Percentiles rank a stretch among this genome's conserved stretches.
These are phyloP conservation scores for Fusarium sp. DNA, from an alignment of 2,329 filamentous ascomycete species.

Conservation along the genomic window DNA sequence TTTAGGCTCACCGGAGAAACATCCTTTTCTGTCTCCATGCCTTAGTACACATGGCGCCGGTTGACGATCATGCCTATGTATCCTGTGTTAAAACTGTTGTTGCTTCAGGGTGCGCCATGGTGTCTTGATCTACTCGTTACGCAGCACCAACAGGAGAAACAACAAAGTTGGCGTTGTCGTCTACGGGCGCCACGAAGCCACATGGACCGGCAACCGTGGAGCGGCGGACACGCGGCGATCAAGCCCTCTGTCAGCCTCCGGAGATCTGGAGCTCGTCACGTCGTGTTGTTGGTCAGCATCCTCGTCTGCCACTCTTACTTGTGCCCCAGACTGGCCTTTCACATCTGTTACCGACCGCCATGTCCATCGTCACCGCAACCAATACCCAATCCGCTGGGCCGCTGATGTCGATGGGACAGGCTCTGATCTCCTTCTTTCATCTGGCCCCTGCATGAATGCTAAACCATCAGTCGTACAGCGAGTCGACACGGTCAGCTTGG, in stretches of 20 bases:
- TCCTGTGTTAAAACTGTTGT: constrained; percentile 11
- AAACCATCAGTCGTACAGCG: not conserved
- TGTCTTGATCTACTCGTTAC: constrained; percentile 1
- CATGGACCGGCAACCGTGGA: not conserved
- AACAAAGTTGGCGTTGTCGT: constrained; percentile 1
- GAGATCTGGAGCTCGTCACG: constrained; percentile 20
- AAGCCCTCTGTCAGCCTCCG: constrained; percentile 14
- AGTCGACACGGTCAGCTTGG: not conserved
- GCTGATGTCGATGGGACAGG: constrained; percentile 4
- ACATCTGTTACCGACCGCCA: constrained; percentile 15
- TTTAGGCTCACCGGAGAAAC: constrained; percentile 15
- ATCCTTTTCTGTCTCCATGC: constrained; percentile 24
- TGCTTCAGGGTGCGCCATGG: constrained; percentile 18
- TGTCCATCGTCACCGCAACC: not conserved
- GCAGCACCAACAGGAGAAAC: constrained; percentile 7
- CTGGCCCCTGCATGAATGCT: constrained; percentile 24
- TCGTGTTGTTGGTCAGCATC: constrained; percentile 7
- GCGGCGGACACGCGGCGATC: constrained; percentile 30
- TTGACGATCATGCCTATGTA: not conserved
- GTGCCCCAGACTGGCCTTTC: not conserved
- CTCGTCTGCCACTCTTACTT: not conserved
- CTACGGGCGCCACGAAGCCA: constrained; percentile 13
- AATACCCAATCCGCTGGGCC: constrained; percentile 16
- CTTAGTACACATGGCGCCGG: constrained; percentile 1
- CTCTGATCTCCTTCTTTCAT: constrained; percentile 13